Base-by-base conservation (phyloP, 345 rosid genomes). In the Aquilaria sinensis region DNA sequence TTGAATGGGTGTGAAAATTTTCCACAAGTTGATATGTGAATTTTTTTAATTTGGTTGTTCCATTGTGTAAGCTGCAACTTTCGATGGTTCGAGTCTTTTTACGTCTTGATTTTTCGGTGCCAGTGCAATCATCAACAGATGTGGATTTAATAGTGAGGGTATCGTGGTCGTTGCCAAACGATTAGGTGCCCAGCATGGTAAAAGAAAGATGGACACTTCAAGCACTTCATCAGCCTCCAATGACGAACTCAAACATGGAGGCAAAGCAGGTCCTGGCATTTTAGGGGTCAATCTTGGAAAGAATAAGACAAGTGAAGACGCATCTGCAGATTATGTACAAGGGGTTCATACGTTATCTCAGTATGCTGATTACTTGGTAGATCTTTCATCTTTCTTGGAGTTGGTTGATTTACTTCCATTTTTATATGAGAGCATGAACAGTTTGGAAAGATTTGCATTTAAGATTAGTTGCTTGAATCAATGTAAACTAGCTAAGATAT, bases 201-300 rank as follows among this genome's bases (percentile, higher is more conserved):
- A 88, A 77, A 82, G 99, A 71, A 94, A 82, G 89, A 74, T 90
- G 75, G 95, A 94, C 74, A 86, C 96, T 61, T 82, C 92, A 60
- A 84, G 82, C 71, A 65, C 86, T 48, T 77, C 86, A 31, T 64
- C 97, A 16, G 54, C 88, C 34, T 68, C 83, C 15, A 60, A 60
- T 31, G 86, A 80, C 34, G 93, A 86, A 34, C 72, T 56, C 49
- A 86, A 82, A 77, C 89, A 85, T 4, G 97, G 97, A 49, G 99
- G 99, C 50, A 94, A 90, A 78, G 96, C 97, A 67, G 97, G 99
- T 60, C 97, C 96, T 65, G 99, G 97, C 69, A 94, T 90, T 75
- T 97, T 94, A 63, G 99, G 97, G 53, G 96, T 90, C 56, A 90
- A 90, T 74, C 92, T 90, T 72, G 99, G 99, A 77, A 94, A 94